Percentiles rank a stretch among this genome's conserved stretches.
Conservation (phyloP, 2,329 filamentous ascomycete genomes). For the Thyridium curvatum region DNA sequence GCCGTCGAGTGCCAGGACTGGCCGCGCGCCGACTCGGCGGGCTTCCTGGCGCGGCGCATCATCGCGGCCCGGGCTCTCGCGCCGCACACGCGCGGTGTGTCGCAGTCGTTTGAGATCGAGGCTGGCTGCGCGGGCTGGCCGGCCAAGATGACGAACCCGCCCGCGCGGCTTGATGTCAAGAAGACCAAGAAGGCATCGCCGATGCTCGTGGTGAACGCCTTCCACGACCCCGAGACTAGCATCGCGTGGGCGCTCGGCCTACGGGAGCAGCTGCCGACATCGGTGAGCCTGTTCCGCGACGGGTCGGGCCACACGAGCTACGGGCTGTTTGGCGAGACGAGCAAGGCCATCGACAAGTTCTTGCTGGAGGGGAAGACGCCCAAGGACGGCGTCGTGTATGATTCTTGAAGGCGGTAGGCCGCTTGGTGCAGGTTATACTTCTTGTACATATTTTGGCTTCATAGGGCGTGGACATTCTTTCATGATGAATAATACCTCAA, state of each 20-base stretch:
- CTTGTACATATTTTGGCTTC: too few species aligned
- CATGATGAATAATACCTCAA: too few species aligned
- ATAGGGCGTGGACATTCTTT: too few species aligned
- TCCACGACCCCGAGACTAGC: constrained; percentile 31
- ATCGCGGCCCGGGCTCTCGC: constrained; percentile 18
- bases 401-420: neutral
- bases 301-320: constrained; percentile 33
- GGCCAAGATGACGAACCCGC: constrained; percentile 23
- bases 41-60: constrained; percentile 4
- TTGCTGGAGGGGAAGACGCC: constrained; percentile 24
- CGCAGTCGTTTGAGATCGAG: constrained; percentile 24
- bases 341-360: constrained; percentile 21
- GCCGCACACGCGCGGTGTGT: constrained; percentile 25
- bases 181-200: constrained; percentile 10
- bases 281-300: constrained; percentile 28
- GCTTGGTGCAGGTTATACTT: neutral
- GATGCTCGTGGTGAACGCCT: constrained; percentile 30
- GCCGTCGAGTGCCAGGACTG: constrained; percentile 32
- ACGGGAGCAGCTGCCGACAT: constrained; percentile 22
- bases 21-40: constrained; percentile 16
- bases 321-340: constrained; percentile 20
- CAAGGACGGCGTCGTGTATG: constrained; percentile 1
- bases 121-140: constrained; percentile 33
- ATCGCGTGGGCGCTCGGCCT: constrained; percentile 29
- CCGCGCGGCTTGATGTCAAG: constrained; percentile 14